These are phyloP conservation scores for Suhomyces wounanorum DNA, from an alignment of 1,139 yeast species.

Conservation along the genomic window DNA sequence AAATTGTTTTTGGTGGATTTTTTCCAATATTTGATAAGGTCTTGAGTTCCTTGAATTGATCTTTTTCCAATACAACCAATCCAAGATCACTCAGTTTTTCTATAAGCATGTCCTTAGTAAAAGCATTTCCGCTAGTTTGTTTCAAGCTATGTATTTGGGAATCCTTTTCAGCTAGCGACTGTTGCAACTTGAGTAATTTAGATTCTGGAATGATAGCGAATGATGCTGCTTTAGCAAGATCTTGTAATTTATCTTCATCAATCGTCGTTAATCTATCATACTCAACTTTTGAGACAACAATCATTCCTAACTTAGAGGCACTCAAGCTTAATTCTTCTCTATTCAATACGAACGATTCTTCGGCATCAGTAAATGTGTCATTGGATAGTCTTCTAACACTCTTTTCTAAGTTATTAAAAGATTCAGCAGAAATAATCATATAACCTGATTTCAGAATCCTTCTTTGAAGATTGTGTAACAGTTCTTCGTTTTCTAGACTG, in stretches of 20 bases:
- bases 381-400: background rate
- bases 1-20: conserved; percentile 15
- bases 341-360: conserved; percentile 34
- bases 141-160: conserved; percentile 30
- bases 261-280: conserved; percentile 20
- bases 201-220: conserved; percentile 26
- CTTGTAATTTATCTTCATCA: conserved; percentile 20
- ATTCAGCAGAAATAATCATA: conserved; percentile 35
- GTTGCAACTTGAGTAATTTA: conserved; percentile 34
- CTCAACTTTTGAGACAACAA: conserved; percentile 32
- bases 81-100: conserved; percentile 47
- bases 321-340: conserved; percentile 30
- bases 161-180: conserved; percentile 36
- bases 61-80: conserved; percentile 29
- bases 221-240: conserved; percentile 19
- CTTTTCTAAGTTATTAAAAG: conserved; percentile 14
- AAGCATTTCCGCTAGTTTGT: conserved; percentile 17
- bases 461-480: conserved; percentile 4
- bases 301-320: conserved; percentile 41
- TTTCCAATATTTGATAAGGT: conserved; percentile 15
- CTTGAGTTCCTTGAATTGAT: conserved; percentile 34
- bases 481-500: conserved; percentile 1
- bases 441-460: conserved; percentile 31
- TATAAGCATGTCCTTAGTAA: conserved; percentile 27
- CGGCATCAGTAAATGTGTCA: conserved; percentile 33